phyloP scores from a whole-genome alignment of 306 rosid genomes.

The Prunus salicina region DNA sequence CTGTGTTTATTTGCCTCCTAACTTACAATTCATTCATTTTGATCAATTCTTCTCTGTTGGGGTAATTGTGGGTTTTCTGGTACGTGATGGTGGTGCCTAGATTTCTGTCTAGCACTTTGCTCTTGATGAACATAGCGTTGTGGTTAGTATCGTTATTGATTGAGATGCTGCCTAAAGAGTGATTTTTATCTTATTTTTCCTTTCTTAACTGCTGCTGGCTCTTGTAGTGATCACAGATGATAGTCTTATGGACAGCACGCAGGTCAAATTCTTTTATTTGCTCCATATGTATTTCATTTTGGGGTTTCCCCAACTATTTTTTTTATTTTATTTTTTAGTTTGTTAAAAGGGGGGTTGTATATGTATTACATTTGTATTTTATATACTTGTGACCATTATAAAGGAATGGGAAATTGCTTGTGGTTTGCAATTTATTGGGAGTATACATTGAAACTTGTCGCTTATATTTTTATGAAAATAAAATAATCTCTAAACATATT shows the following conservation, averaged over 20 bases:
- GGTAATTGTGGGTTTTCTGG: conserved; percentile 54
- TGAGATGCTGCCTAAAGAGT: conserved; percentile 73
- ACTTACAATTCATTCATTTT: conserved; percentile 41
- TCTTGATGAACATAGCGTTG: conserved; percentile 49
- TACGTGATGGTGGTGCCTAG: conserved; percentile 37
- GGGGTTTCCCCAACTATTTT: conserved; percentile 20
- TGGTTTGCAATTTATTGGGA: not conserved
- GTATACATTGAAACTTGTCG: too few relatives aligned
- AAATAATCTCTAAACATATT: too few relatives aligned
- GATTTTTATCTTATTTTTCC: conserved; percentile 39
- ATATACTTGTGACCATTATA: not conserved
- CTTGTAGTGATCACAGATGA: conserved; percentile 48
- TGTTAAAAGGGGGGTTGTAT: conserved; percentile 35
- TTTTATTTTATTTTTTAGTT: conserved; percentile 28
- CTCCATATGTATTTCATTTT: conserved; percentile 48
- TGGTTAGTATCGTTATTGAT: conserved; percentile 56
- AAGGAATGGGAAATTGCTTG: not conserved
- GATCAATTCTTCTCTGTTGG: conserved; percentile 37
- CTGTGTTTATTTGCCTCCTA: conserved; percentile 35
- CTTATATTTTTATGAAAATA: too few relatives aligned
- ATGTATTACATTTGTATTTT: not conserved
- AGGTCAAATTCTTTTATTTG: conserved; percentile 65
- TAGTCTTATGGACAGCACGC: conserved; percentile 48
- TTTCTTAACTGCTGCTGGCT: conserved; percentile 40
- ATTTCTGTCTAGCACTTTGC: conserved; percentile 43